phyloP scores from a whole-genome alignment of 768 basidiomycete genomes.

The Candolleomyces eurysporus region DNA sequence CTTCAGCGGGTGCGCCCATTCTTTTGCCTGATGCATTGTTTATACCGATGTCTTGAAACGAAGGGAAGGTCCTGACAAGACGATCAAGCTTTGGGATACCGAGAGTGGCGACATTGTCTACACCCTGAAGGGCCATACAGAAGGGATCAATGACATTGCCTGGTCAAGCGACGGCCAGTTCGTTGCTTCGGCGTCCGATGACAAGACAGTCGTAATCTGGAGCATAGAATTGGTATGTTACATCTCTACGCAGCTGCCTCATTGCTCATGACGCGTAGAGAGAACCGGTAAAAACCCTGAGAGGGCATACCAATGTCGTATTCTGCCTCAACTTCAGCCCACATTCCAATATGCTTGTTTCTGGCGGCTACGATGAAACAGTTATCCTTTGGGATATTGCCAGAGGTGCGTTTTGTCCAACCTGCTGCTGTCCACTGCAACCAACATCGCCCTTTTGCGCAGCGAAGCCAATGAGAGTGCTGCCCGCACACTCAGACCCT shows the following conservation, averaged over 20 bases:
- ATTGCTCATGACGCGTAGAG: slow-evolving; percentile 37
- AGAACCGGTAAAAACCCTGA: slow-evolving; percentile 59
- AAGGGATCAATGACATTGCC: slow-evolving; percentile 88
- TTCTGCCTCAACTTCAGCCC: slow-evolving; percentile 94
- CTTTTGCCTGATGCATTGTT: slow-evolving; percentile 7
- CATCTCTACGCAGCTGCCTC: neutral
- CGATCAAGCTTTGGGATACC: slow-evolving; percentile 78
- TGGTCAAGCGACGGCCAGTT: slow-evolving; percentile 84
- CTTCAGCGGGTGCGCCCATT: slow-evolving; percentile 71
- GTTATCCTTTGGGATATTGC: slow-evolving; percentile 97
- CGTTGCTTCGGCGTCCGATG: slow-evolving; percentile 91
- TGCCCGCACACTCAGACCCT: slow-evolving; percentile 97
- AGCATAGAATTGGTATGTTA: slow-evolving; percentile 58
- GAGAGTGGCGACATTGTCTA: slow-evolving; percentile 69
- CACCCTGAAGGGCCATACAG: slow-evolving; percentile 70
- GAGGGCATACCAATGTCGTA: slow-evolving; percentile 91
- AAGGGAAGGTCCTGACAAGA: slow-evolving; percentile 79
- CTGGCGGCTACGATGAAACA: slow-evolving; percentile 94
- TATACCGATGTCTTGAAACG: slow-evolving; percentile 20
- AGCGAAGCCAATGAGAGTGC: slow-evolving; percentile 83
- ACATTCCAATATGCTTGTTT: slow-evolving; percentile 84
- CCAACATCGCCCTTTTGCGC: slow-evolving; percentile 1
- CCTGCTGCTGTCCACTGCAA: neutral
- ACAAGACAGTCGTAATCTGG: slow-evolving; percentile 88
- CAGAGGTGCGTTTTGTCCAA: slow-evolving; percentile 51